These are phyloP conservation scores for Maudiozyma barnettii DNA, from an alignment of 805 yeast species.

Conservation along the genomic window DNA sequence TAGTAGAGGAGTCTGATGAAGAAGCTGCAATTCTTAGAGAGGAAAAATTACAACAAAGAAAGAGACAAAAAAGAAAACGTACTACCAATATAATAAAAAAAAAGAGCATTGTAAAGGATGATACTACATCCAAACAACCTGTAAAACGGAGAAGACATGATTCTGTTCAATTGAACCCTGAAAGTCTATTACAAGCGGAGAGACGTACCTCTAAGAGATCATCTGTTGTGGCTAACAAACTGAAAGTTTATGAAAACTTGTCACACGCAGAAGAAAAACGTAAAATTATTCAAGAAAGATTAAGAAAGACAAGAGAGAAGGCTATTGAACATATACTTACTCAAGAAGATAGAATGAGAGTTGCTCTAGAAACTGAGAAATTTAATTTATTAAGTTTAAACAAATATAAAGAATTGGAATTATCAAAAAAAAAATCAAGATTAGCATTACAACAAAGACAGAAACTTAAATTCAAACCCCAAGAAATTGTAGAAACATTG, in stretches of 20 bases:
- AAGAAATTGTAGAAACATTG: constrained; percentile 18
- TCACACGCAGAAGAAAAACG: constrained; percentile 57
- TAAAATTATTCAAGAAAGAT: constrained; percentile 34
- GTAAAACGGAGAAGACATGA: constrained; percentile 11
- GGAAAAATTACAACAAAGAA: constrained; percentile 24
- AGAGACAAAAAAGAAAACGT: constrained; percentile 9
- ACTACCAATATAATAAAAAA: constrained; percentile 30
- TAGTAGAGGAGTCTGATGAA: constrained; percentile 39
- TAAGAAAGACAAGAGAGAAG: constrained; percentile 39
- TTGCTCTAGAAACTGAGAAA: constrained; percentile 80
- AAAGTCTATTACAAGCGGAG: constrained; percentile 39
- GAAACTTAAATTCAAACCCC: constrained; percentile 50
- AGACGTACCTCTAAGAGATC: constrained; percentile 71
- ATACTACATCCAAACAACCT: constrained; percentile 20
- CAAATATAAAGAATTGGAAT: constrained; percentile 75
- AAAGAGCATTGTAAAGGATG: constrained; percentile 18
- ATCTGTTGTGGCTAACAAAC: constrained; percentile 67
- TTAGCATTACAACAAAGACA: constrained; percentile 60
- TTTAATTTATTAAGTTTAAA: constrained; percentile 64
- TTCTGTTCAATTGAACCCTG: constrained; percentile 37
- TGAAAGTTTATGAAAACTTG: constrained; percentile 65
- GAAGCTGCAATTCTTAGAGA: constrained; percentile 50
- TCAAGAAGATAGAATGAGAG: constrained; percentile 43
- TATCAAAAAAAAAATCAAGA: constrained; percentile 67
- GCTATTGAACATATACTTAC: constrained; percentile 32